phyloP scores from a whole-genome alignment of 2,329 filamentous ascomycete genomes.

The Neoarthrinium moseri region DNA sequence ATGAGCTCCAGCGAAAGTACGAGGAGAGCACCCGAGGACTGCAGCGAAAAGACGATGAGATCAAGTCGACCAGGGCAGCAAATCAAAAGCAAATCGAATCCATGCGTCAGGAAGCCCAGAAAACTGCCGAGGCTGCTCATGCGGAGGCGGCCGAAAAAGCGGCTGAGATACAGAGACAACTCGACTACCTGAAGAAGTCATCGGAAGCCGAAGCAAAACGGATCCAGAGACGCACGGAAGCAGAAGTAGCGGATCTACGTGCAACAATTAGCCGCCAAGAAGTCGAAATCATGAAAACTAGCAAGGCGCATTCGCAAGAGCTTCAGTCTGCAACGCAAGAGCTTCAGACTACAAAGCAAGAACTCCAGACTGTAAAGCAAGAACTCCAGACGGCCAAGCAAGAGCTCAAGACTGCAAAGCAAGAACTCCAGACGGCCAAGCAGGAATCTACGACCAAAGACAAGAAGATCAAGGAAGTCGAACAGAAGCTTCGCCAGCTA shows the following conservation, averaged over 20 bases:
- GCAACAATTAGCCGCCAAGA: slow-evolving; percentile 55
- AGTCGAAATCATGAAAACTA: slow-evolving; percentile 60
- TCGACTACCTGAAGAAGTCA: slow-evolving; percentile 46
- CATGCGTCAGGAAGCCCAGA: slow-evolving; percentile 22
- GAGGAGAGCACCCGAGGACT: background rate
- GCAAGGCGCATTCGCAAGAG: slow-evolving; percentile 60
- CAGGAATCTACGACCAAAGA: slow-evolving; percentile 32
- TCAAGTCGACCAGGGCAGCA: slow-evolving; percentile 38
- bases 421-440: slow-evolving; percentile 5
- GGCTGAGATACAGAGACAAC: slow-evolving; percentile 35
- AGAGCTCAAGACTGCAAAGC: slow-evolving; percentile 19
- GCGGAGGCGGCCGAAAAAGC: slow-evolving; percentile 31
- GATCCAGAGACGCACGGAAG: slow-evolving; percentile 27
- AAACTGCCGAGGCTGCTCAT: slow-evolving; percentile 20
- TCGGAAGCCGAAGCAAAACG: slow-evolving; percentile 35
- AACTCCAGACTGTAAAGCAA: slow-evolving; percentile 26
- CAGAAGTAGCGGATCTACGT: slow-evolving; percentile 29
- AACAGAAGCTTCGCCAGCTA: slow-evolving; percentile 47
- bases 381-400: slow-evolving; percentile 4
- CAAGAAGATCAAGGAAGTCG: slow-evolving; percentile 47
- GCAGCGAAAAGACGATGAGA: slow-evolving; percentile 3
- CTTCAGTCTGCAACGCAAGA: slow-evolving; percentile 55
- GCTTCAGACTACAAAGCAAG: slow-evolving; percentile 24
- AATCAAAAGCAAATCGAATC: slow-evolving; percentile 25
- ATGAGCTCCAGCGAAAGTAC: background rate